Evolutionary conservation across 2,329 filamentous ascomycete genomes (phyloP).

Genomic region (Microdochium bolleyi): DNA sequence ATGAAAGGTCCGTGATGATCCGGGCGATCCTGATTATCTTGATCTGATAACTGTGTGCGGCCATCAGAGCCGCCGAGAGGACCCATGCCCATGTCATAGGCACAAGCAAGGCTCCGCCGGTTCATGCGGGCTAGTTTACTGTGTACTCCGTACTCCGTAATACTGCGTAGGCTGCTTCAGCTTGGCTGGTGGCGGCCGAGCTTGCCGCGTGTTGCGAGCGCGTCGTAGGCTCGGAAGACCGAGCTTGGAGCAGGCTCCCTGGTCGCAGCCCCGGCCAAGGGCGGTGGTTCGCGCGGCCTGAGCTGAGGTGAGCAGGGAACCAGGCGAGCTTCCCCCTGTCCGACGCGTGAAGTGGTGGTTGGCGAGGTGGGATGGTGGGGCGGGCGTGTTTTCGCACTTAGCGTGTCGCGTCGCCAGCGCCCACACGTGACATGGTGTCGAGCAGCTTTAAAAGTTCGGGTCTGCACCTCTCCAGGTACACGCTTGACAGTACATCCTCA

Average conservation of each 20-base stretch:
- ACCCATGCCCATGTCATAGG: too few relatives aligned
- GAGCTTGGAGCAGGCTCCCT: not conserved
- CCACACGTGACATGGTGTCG: conserved; percentile 1
- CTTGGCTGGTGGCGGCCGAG: not conserved
- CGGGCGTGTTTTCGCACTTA: not conserved
- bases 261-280: not conserved
- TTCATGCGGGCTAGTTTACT: not conserved
- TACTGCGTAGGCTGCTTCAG: too few relatives aligned
- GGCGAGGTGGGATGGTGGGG: not conserved
- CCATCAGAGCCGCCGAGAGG: not conserved
- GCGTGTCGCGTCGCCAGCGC: not conserved
- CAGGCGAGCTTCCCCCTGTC: not conserved
- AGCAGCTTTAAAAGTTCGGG: conserved; percentile 1
- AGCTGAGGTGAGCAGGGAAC: not conserved
- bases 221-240: not conserved
- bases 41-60: not conserved
- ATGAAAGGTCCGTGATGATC: not conserved
- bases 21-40: not conserved
- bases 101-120: not conserved
- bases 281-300: not conserved
- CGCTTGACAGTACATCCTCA: not conserved
- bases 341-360: not conserved
- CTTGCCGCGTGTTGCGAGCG: not conserved
- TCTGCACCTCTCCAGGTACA: not conserved
- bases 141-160: not conserved